Evolutionary conservation across 192 early-diverging fungal genomes (phyloP), one percentile per base, ranked within the genome.

Genomic region (Entrophospora sp.): DNA sequence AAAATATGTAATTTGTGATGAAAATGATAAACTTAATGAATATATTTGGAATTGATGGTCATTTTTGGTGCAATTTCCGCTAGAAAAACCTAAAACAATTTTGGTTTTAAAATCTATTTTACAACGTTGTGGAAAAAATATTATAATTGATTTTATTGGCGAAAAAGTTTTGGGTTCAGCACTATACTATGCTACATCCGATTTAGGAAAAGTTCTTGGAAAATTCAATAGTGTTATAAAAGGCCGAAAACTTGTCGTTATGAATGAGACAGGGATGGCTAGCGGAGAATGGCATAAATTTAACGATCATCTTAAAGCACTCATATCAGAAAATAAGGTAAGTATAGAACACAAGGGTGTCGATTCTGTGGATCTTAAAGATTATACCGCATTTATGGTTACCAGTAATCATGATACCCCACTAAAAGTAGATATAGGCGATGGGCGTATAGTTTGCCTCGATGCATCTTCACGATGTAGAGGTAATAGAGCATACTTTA

Each of bases 21-120:
- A 4, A 52, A n/a, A 52, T 52, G 22, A 52, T n/a, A n/a, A n/a
- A n/a, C n/a, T 52, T 52, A 52, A 27, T 52, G 22, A 52, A 52
- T 52, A 52, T 52, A n/a, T 52, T 27, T 52, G 49, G 49, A 2
- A 52, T 5, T 52, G 24, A 20, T 5, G 22, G 1, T 10, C 48
- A 52, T 52, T n/a, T 52, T 27, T 52, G 22, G 24, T 22, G 22
- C 14, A 52, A 52, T 9, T 1, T n/a, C 24, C 49, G 49, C n/a
- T n/a, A n/a, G n/a, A n/a, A n/a, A n/a, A n/a, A n/a, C n/a, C n/a
- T n/a, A n/a, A n/a, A n/a, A n/a, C n/a, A n/a, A n/a, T n/a, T n/a
- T n/a, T n/a, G n/a, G n/a, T n/a, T n/a, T n/a, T n/a, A n/a, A n/a
- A n/a, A n/a, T n/a, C n/a, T n/a, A n/a, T n/a, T n/a, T n/a, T n/a